phyloP scores from a whole-genome alignment of 441 rosid species.

The Syzygium syzygioides region DNA sequence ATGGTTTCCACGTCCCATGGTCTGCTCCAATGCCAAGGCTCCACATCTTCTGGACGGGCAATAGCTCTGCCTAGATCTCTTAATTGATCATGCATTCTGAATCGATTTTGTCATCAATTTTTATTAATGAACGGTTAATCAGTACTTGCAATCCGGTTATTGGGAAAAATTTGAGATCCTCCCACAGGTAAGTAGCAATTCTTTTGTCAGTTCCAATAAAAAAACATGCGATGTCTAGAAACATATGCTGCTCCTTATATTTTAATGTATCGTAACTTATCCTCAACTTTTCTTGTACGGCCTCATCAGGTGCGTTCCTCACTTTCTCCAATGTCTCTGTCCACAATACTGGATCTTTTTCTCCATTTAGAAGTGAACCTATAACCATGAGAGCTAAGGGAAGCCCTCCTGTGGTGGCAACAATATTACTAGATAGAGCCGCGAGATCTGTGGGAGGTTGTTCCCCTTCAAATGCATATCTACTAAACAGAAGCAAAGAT shows the following conservation, averaged over 20 bases:
- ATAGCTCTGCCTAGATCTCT: background rate
- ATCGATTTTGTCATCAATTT: fast-evolving
- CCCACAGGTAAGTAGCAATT: background rate
- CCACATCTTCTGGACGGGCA: fast-evolving
- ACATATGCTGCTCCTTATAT: no score
- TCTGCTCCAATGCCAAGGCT: fast-evolving
- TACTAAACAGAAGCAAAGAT: background rate
- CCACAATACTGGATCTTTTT: background rate
- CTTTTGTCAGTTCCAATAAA: background rate
- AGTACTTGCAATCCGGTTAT: background rate
- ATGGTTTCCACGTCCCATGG: fast-evolving
- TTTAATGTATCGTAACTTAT: no score
- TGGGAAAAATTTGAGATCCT: background rate
- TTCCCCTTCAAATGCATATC: background rate
- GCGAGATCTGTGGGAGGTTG: fast-evolving
- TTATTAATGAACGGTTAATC: background rate
- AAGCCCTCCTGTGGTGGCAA: background rate
- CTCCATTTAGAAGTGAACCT: background rate
- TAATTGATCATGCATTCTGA: background rate
- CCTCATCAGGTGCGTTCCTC: no score
- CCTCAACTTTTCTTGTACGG: no score
- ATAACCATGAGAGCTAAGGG: background rate
- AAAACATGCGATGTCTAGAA: background rate
- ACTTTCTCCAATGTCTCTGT: fast-evolving
- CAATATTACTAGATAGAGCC: background rate